Conservation (phyloP, 208 protist genomes). For the Histomonas meleagridis region DNA sequence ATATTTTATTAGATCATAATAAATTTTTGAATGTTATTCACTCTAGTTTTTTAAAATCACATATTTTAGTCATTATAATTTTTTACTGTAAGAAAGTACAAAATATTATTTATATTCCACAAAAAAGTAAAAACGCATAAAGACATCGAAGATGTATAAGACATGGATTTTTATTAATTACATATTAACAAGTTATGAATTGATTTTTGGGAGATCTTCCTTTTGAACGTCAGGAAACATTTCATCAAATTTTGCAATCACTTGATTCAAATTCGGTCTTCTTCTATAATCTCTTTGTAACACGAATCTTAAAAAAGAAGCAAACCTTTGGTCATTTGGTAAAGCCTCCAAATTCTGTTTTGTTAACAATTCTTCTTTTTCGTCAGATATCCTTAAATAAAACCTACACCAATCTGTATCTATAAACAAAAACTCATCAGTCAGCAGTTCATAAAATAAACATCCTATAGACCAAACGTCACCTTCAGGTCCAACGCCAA, state of each 20-base stretch:
- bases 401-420: not conserved
- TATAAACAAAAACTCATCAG: slow-evolving; percentile 44
- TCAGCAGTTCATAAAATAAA: slow-evolving; percentile 43
- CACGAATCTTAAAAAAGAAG: not conserved
- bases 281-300: not conserved
- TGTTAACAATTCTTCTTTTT: not conserved
- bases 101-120: no score
- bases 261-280: slow-evolving; percentile 5
- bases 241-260: slow-evolving; percentile 11
- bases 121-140: no score
- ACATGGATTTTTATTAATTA: no score
- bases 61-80: no score
- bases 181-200: no score
- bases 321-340: not conserved
- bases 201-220: not conserved
- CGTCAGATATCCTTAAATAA: slow-evolving; percentile 8
- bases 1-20: no score
- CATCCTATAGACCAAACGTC: slow-evolving; percentile 48
- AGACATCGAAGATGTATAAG: no score
- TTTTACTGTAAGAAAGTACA: no score
- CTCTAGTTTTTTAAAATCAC: no score
- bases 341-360: not conserved
- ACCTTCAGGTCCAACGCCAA: not conserved
- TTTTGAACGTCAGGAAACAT: not conserved
- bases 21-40: no score